Evolutionary conservation across 495 filamentous ascomycete genomes (phyloP).

Genomic region (Friedmanniomyces endolithicus): DNA sequence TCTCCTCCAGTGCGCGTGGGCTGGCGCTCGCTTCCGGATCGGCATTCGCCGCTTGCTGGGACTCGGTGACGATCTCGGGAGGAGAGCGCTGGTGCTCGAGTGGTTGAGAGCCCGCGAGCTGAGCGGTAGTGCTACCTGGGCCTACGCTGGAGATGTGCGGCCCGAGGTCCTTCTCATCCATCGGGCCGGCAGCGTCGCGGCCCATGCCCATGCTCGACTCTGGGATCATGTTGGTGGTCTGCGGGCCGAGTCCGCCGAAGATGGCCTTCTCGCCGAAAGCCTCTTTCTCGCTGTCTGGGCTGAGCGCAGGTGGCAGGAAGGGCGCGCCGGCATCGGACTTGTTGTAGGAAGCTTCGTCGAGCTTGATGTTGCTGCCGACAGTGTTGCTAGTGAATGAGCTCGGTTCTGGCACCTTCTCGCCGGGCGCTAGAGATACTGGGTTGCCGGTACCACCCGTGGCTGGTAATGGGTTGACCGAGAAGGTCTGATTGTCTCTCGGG

Average conservation of each 20-base stretch:
- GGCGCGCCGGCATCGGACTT: conserved; percentile 39
- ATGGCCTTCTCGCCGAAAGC: conserved; percentile 40
- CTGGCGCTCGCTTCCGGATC: conserved; percentile 20
- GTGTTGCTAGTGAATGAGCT: conserved; percentile 44
- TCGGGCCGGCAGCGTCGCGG: conserved; percentile 24
- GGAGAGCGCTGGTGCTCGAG: conserved; percentile 44
- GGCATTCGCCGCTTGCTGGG: conserved; percentile 33
- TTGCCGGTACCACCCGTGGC: conserved; percentile 68
- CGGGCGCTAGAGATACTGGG: conserved; percentile 65
- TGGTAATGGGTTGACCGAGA: conserved; percentile 57
- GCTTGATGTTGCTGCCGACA: conserved; percentile 48
- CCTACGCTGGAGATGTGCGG: conserved; percentile 55
- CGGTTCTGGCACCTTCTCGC: conserved; percentile 61
- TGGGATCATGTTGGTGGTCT: conserved; percentile 50
- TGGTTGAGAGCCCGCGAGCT: conserved; percentile 57
- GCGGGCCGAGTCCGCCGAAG: conserved; percentile 32
- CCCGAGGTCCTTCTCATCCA: conserved; percentile 32
- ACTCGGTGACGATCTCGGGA: conserved; percentile 55
- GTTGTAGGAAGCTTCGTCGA: conserved; percentile 77
- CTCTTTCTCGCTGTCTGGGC: conserved; percentile 34
- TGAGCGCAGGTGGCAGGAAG: conserved; percentile 37
- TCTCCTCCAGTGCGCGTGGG: conserved; percentile 19
- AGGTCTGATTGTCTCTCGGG: conserved; percentile 15
- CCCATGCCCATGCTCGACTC: conserved; percentile 75
- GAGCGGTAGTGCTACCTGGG: conserved; percentile 59